Conservation (phyloP, 176 grass and related monocot species). For the Carex pumila region DNA sequence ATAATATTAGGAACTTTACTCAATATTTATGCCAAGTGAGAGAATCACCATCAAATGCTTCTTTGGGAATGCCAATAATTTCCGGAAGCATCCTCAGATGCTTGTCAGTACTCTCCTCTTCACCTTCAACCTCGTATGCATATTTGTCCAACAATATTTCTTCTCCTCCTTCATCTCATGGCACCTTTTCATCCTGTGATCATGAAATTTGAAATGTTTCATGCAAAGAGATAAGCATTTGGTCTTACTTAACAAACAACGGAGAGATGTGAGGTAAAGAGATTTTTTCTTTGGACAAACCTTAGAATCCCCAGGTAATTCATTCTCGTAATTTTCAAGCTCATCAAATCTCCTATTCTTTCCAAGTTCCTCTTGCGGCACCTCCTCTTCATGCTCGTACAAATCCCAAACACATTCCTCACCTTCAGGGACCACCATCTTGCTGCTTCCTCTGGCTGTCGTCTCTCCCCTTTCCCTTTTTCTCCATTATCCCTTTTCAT, state of each 20-base stretch:
- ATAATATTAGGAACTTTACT: no score
- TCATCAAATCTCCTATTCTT: conserved; percentile 70
- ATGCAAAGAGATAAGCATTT: neutral
- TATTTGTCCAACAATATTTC: conserved; percentile 29
- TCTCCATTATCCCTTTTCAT: neutral
- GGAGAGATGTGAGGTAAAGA: neutral
- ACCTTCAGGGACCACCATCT: conserved; percentile 30
- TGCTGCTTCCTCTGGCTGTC: conserved; percentile 5
- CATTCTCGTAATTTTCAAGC: conserved; percentile 75
- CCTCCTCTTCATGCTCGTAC: conserved; percentile 78
- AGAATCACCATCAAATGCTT: conserved; percentile 66
- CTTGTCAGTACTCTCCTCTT: conserved; percentile 40
- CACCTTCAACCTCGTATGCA: conserved; percentile 14
- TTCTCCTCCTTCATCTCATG: conserved; percentile 39
- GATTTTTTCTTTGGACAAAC: conserved; percentile 10
- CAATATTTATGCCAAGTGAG: neutral
- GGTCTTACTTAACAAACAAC: neutral
- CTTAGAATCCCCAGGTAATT: conserved; percentile 48
- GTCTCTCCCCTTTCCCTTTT: neutral
- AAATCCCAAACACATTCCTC: conserved; percentile 36
- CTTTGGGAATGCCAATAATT: conserved; percentile 73
- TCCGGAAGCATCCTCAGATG: conserved; percentile 71
- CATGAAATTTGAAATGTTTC: neutral
- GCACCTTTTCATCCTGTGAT: conserved; percentile 71
- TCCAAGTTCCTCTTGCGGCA: no score